These are phyloP conservation scores for Xylariales sp. DNA, from an alignment of 2,329 filamentous ascomycete species.

Conservation along the genomic window DNA sequence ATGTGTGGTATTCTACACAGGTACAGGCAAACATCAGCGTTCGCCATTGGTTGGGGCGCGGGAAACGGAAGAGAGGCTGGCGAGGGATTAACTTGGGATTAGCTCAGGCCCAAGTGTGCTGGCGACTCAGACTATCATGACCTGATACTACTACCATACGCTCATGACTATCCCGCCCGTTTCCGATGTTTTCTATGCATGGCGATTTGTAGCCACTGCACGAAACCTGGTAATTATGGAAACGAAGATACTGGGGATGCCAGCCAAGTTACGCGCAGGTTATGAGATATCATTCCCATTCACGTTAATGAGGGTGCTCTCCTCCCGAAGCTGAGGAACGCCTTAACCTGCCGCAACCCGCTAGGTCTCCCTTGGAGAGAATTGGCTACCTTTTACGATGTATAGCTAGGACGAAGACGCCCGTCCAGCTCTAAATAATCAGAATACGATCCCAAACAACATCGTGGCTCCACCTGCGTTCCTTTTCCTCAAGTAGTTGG, in stretches of 20 bases:
- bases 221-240: not conserved
- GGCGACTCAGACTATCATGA: not conserved
- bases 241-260: not conserved
- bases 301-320: not conserved
- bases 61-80: not conserved
- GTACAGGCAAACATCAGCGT: not conserved
- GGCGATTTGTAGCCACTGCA: not conserved
- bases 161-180: not conserved
- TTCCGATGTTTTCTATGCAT: not conserved
- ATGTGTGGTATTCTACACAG: not conserved
- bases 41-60: not conserved
- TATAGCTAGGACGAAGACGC: not conserved
- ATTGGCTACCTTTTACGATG: not conserved
- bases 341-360: not conserved
- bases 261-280: not conserved
- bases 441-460: not conserved
- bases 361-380: not conserved
- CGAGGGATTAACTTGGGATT: not conserved
- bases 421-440: not conserved
- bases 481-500: not conserved
- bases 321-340: not conserved
- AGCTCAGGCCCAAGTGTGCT: not conserved
- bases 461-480: not conserved
- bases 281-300: not conserved
- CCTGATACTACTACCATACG: not conserved